Conservation (phyloP, 768 basidiomycete genomes). For the Leccinum pellstonianum region DNA sequence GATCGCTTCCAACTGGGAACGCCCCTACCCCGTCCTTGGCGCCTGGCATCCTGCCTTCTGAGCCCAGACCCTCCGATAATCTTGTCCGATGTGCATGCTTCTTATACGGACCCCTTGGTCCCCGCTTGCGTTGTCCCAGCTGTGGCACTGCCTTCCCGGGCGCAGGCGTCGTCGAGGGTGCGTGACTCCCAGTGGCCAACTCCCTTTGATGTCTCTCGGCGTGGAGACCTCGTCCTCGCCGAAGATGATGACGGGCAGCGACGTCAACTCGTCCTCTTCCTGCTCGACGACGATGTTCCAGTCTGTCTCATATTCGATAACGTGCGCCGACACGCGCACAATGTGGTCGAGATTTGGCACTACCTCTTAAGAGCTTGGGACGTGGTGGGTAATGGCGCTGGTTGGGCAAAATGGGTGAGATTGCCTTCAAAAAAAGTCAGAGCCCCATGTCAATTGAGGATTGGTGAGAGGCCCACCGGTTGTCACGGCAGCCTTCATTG, state of each 20-base stretch:
- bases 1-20: constrained; percentile 43
- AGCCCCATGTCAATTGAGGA: too few species aligned
- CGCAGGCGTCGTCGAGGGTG: constrained; percentile 43
- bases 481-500: too few species aligned
- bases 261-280: constrained; percentile 43
- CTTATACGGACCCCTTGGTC: constrained; percentile 56
- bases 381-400: too few species aligned
- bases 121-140: constrained; percentile 35
- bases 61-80: constrained; percentile 52
- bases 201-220: constrained; percentile 49
- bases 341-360: constrained; percentile 57
- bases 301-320: constrained; percentile 80
- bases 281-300: constrained; percentile 82
- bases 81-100: constrained; percentile 40
- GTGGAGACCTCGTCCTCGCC: constrained; percentile 38
- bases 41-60: constrained; percentile 73
- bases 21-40: constrained; percentile 72
- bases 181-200: constrained; percentile 44
- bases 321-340: constrained; percentile 62
- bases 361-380: too few species aligned
- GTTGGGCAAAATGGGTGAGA: too few species aligned
- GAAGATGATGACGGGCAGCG: constrained; percentile 29
- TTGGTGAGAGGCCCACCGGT: too few species aligned
- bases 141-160: constrained; percentile 14
- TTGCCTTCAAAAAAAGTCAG: too few species aligned